Evolutionary conservation across 2,329 filamentous ascomycete genomes (phyloP), one percentile per base, ranked within the genome.

Genomic region (Fusarium beomiforme): DNA sequence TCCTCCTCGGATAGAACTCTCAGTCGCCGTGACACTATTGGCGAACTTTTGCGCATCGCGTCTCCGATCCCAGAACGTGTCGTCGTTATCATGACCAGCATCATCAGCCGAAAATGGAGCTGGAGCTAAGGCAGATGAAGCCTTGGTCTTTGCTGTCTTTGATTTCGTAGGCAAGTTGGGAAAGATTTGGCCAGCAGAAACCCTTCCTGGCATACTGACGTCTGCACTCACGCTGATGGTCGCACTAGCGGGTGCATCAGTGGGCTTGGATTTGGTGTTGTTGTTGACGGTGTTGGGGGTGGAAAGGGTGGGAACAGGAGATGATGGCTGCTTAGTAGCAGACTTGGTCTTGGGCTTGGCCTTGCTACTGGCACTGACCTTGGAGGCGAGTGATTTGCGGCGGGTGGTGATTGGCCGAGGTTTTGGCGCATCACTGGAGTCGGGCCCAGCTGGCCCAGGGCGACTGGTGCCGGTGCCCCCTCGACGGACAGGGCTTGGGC

Each of bases 141-240:
- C 64, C 74, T 77, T 78, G 71, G 64, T 70, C 77, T 80, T 79
- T 60, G 70, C 64, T 61, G 70, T 56, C 69, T 71, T 75, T 53
- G 72, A 70, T 74, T 77, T 80, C 62, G 70, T 63, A 41, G 76
- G 71, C 63, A 78, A 63, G 58, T 78, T 80, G 67, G 80, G 76
- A 55, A 80, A 79, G 58, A 79, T 69, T 53, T 79, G 76, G 44
- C 76, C 72, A 59, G 78, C 72, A 63, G 78, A 70, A 71, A 83
- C 73, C 71, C 80, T 78, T 71, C 82, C 82, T 64, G 82, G 82
- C 82, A 83, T 83, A 74, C 76, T 80, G 77, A 76, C 77, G 72
- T 79, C 77, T 70, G 77, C 73, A 53, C 54, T 73, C 59, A 71
- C 71, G 51, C 71, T 73, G 67, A 71, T 73, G 58, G 70, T 73